phyloP scores from a whole-genome alignment of 768 basidiomycete genomes.

The Naganishia kalamii region DNA sequence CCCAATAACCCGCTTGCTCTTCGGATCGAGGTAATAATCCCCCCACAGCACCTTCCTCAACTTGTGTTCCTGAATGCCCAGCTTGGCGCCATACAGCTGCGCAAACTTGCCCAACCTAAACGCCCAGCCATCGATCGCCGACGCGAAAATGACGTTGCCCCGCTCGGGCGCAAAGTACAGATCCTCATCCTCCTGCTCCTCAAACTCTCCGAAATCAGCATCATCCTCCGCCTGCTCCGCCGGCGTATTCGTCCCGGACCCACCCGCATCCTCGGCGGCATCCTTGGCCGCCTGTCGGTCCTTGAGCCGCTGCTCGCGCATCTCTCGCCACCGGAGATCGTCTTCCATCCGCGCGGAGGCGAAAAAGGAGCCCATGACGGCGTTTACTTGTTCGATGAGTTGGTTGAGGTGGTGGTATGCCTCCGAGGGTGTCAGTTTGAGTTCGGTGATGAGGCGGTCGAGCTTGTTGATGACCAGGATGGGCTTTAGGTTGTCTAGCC shows the following conservation, averaged over 20 bases:
- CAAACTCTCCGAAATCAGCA: constrained; percentile 55
- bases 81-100: constrained; percentile 78
- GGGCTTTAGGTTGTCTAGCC: constrained; percentile 79
- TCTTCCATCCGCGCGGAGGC: constrained; percentile 95
- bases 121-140: constrained; percentile 95
- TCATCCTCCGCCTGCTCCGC: constrained; percentile 28
- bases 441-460: constrained; percentile 86
- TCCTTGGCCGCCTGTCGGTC: constrained; percentile 50
- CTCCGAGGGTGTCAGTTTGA: constrained; percentile 81
- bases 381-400: constrained; percentile 93
- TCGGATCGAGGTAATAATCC: constrained; percentile 92
- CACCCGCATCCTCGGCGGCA: constrained; percentile 53
- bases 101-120: constrained; percentile 92
- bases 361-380: constrained; percentile 94
- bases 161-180: constrained; percentile 93
- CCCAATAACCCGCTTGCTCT: constrained; percentile 85
- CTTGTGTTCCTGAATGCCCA: constrained; percentile 82
- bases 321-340: constrained; percentile 87
- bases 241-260: not conserved
- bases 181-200: constrained; percentile 95
- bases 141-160: constrained; percentile 94
- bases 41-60: constrained; percentile 88
- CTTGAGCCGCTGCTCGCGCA: constrained; percentile 72
- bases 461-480: constrained; percentile 96
- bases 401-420: constrained; percentile 90